These are phyloP conservation scores for Nigrospora oryzae DNA, from an alignment of 2,329 filamentous ascomycete genomes.

Conservation along the genomic window DNA sequence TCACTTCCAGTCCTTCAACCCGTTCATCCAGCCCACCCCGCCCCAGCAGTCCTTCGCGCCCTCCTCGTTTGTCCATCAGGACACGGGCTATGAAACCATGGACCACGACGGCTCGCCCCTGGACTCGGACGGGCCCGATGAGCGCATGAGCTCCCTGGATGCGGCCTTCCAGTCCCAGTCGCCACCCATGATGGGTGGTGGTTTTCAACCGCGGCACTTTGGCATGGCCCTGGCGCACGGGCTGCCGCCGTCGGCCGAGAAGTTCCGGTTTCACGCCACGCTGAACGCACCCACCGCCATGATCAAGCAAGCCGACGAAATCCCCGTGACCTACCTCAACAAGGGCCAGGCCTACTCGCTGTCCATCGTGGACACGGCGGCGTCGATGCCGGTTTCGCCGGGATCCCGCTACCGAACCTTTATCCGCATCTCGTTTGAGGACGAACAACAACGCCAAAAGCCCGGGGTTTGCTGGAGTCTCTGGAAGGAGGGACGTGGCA, in stretches of 20 bases:
- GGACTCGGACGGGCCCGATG: slow-evolving; percentile 41
- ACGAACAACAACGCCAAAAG: slow-evolving; percentile 82
- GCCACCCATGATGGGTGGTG: slow-evolving; percentile 41
- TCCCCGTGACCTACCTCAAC: slow-evolving; percentile 96
- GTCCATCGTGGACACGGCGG: slow-evolving; percentile 69
- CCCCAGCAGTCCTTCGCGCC: slow-evolving; percentile 60
- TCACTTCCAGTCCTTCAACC: slow-evolving; percentile 59
- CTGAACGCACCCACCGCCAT: slow-evolving; percentile 93
- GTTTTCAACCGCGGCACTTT: slow-evolving; percentile 43
- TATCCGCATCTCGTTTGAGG: slow-evolving; percentile 93
- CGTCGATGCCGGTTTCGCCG: slow-evolving; percentile 46
- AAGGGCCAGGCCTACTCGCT: slow-evolving; percentile 93
- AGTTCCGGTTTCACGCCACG: slow-evolving; percentile 84
- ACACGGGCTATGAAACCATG: slow-evolving; percentile 73
- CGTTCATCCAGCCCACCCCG: slow-evolving; percentile 57
- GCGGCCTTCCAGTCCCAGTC: slow-evolving; percentile 53
- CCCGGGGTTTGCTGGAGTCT: slow-evolving; percentile 77
- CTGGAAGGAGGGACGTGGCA: slow-evolving; percentile 95
- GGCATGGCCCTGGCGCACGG: slow-evolving; percentile 35
- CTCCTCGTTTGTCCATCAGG: slow-evolving; percentile 71
- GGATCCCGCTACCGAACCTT: slow-evolving; percentile 78
- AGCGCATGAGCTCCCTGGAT: slow-evolving; percentile 48
- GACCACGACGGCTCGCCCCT: slow-evolving; percentile 65
- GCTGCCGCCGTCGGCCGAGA: slow-evolving; percentile 50
- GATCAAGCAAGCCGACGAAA: slow-evolving; percentile 83